Percentiles rank a stretch among this genome's conserved stretches.
Evolutionary conservation across 176 grass and related monocot species (phyloP).

Genomic region (Phyllostachys edulis): DNA sequence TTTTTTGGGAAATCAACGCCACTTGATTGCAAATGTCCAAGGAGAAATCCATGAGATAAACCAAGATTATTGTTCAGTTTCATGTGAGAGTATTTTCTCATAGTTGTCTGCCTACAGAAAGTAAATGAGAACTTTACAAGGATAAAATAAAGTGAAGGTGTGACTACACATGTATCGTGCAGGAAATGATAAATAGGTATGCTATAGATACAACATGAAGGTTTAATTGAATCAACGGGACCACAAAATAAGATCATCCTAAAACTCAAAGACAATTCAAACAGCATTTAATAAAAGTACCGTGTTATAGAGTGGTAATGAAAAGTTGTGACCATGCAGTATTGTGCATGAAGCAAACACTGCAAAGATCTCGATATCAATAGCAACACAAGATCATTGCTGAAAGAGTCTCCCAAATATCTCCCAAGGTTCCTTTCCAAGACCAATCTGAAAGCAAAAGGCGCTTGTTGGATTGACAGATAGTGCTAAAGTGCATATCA

Average conservation of each 20-base stretch:
- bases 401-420: constrained; percentile 86
- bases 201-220: neutral
- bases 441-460: constrained; percentile 65
- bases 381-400: constrained; percentile 83
- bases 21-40: constrained; percentile 69
- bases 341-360: constrained; percentile 35
- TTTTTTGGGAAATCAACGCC: constrained; percentile 71
- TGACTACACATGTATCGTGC: too few relatives aligned
- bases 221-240: neutral
- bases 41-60: constrained; percentile 76
- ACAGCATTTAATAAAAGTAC: neutral
- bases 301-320: neutral
- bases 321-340: constrained; percentile 18
- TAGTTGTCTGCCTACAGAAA: constrained; percentile 72
- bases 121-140: neutral
- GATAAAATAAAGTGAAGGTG: neutral
- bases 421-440: constrained; percentile 77
- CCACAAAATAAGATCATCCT: neutral
- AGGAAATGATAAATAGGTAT: neutral
- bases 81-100: constrained; percentile 87
- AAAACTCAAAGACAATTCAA: neutral
- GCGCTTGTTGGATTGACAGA: neutral
- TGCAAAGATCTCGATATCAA: constrained; percentile 92
- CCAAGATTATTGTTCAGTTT: constrained; percentile 78
- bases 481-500: neutral